These are phyloP conservation scores for Hanseniaspora singularis DNA, from an alignment of 805 yeast species.

Conservation along the genomic window DNA sequence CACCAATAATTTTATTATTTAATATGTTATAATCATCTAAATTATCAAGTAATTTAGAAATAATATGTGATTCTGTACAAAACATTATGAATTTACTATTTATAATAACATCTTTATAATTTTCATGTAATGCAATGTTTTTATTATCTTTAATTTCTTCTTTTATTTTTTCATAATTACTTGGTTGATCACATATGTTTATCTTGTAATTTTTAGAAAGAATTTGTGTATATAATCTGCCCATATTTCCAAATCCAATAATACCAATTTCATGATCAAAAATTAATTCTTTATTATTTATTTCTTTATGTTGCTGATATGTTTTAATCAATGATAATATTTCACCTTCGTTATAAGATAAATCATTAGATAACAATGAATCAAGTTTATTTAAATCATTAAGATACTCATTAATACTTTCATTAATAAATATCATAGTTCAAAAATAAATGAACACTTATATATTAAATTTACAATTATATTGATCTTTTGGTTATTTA, in stretches of 20 bases:
- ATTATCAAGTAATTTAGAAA: constrained; percentile 45
- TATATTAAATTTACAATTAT: too few species aligned
- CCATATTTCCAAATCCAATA: constrained; percentile 97
- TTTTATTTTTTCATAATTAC: constrained; percentile 32
- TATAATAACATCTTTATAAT: neutral
- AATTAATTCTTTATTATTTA: neutral
- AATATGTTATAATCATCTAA: neutral
- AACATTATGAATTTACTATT: constrained; percentile 72
- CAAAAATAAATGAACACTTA: too few species aligned
- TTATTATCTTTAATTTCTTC: neutral
- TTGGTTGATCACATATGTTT: constrained; percentile 77
- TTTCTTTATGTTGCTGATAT: neutral
- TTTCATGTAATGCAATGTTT: neutral
- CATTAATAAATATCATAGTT: neutral
- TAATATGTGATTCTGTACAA: constrained; percentile 85
- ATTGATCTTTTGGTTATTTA: too few species aligned
- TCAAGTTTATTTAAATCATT: neutral
- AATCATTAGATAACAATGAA: too few species aligned
- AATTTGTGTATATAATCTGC: constrained; percentile 67
- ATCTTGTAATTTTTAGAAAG: constrained; percentile 75
- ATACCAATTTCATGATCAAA: constrained; percentile 46
- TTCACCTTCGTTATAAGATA: neutral
- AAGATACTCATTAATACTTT: neutral
- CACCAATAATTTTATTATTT: constrained; percentile 69
- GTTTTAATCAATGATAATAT: neutral